Evolutionary conservation across 208 protist species (phyloP).

Genomic region (Trypanosoma caninum): DNA sequence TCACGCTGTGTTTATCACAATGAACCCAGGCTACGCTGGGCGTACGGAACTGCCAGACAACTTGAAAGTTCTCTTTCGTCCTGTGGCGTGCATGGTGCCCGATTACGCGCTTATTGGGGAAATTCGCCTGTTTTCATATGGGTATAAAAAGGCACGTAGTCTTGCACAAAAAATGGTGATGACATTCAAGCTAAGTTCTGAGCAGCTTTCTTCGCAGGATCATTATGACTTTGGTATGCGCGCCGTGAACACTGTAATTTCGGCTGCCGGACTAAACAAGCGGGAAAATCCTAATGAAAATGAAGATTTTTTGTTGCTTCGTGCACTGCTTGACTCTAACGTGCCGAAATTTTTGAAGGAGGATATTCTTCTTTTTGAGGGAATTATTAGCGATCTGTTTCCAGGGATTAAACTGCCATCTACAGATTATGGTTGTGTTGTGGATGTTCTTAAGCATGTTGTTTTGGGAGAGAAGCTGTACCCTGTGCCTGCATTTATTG

Average conservation of each 20-base stretch:
- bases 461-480: slow-evolving; percentile 79
- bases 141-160: slow-evolving; percentile 94
- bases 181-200: slow-evolving; percentile 97
- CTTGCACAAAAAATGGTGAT: slow-evolving; percentile 97
- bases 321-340: slow-evolving; percentile 96
- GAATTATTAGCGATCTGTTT: slow-evolving; percentile 98
- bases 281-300: slow-evolving; percentile 85
- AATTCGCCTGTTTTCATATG: slow-evolving; percentile 98
- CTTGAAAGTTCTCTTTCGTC: slow-evolving; percentile 97
- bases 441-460: slow-evolving; percentile 65
- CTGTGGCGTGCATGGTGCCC: slow-evolving; percentile 98
- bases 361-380: slow-evolving; percentile 94
- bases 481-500: slow-evolving; percentile 89
- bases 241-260: slow-evolving; percentile 99
- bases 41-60: slow-evolving; percentile 98
- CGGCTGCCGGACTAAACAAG: slow-evolving; percentile 96
- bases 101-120: slow-evolving; percentile 99
- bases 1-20: slow-evolving; percentile 97
- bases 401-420: slow-evolving; percentile 90
- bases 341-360: slow-evolving; percentile 97
- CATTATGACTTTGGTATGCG: slow-evolving; percentile 99
- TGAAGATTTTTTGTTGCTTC: slow-evolving; percentile 94
- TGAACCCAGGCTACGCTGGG: slow-evolving; percentile 99
- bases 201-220: slow-evolving; percentile 98
- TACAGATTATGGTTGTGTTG: slow-evolving; percentile 94